phyloP scores from a whole-genome alignment of 177 flowering plant genomes.

The Vitis hybrid region DNA sequence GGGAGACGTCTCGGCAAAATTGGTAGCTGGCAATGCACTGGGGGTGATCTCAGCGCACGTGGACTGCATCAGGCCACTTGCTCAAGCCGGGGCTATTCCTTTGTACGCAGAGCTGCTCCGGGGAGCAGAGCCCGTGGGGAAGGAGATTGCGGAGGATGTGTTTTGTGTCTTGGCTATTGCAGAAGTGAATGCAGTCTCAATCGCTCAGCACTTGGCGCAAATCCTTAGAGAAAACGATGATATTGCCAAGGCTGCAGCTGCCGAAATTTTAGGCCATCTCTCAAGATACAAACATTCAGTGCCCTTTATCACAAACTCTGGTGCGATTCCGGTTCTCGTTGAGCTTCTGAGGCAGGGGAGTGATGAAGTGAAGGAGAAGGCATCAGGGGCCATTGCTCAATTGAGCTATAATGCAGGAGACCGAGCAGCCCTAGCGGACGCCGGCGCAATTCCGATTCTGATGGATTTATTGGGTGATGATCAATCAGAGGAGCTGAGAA shows the following conservation, averaged over 20 bases:
- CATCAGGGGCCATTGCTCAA: conserved; percentile 48
- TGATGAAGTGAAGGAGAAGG: conserved; percentile 38
- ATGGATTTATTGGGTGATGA: conserved; percentile 37
- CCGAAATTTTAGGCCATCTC: conserved; percentile 56
- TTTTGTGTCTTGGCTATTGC: conserved; percentile 49
- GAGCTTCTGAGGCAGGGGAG: conserved; percentile 37
- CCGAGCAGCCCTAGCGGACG: conserved; percentile 36
- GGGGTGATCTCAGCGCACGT: conserved; percentile 47
- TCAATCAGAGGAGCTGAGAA: conserved; percentile 39
- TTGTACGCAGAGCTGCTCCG: conserved; percentile 45
- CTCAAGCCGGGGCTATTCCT: conserved; percentile 55
- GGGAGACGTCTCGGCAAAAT: conserved; percentile 35
- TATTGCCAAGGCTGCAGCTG: conserved; percentile 48
- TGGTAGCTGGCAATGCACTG: conserved; percentile 52
- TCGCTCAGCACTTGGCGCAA: conserved; percentile 39
- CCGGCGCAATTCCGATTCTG: conserved; percentile 45
- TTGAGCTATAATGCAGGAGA: conserved; percentile 44
- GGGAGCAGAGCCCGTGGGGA: conserved; percentile 37
- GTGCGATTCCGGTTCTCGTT: conserved; percentile 46
- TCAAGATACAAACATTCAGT: conserved; percentile 43
- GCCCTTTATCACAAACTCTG: conserved; percentile 34
- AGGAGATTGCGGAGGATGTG: conserved; percentile 56
- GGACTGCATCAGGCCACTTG: conserved; percentile 42
- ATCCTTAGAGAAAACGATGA: conserved; percentile 42
- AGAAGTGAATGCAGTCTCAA: conserved; percentile 44